Evolutionary conservation across 2,329 filamentous ascomycete species (phyloP), one percentile per base, ranked within the genome.

Genomic region (Boeremia lycopersici): DNA sequence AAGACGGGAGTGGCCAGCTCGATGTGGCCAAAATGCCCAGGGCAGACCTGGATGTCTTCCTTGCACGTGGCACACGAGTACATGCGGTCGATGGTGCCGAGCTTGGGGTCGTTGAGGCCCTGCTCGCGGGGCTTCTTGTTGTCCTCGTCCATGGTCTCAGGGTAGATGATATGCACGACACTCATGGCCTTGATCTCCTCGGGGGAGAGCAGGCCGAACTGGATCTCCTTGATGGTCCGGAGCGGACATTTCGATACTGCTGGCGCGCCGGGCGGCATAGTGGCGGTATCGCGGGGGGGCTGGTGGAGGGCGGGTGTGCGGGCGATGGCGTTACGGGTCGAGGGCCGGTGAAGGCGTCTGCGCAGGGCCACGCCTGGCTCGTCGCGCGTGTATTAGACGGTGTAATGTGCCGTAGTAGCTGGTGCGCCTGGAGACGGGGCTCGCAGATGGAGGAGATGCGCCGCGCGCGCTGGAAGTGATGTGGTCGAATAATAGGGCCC

Each of bases 141-240:
- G 76, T 89, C 89, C 78, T 99, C 95, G 74, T 99, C 95, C 95
- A 99, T 97, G 26, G 95, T 98, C 82, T 99, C 95, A n/a, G 95
- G 93, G 74, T 97, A 98, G 76, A 95, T 85, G 75, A 99, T 93
- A 76, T 96, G 91, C 67, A 88, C 90, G 61, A 98, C 93, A 78
- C 93, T 97, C 91, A 98, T 96, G 71, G 89, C 93, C 83, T 99
- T 98, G 79, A 98, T 96, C 82, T 99, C 96, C 76, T 99, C 95
- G 25, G 95, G 95, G 31, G 95, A 96, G 78, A 99, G 86, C 74
- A 99, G 86, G 74, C 95, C 95, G 75, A 99, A 99, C 83, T 99
- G 96, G 70, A 99, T 96, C 84, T 99, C 96, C 84, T 97, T 89
- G 71, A 99, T 93, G 65, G 90, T 96, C 83, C 95, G 93, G 85